Conservation (phyloP, 495 filamentous ascomycete species). For the Melanomma pulvis-pyrius region DNA sequence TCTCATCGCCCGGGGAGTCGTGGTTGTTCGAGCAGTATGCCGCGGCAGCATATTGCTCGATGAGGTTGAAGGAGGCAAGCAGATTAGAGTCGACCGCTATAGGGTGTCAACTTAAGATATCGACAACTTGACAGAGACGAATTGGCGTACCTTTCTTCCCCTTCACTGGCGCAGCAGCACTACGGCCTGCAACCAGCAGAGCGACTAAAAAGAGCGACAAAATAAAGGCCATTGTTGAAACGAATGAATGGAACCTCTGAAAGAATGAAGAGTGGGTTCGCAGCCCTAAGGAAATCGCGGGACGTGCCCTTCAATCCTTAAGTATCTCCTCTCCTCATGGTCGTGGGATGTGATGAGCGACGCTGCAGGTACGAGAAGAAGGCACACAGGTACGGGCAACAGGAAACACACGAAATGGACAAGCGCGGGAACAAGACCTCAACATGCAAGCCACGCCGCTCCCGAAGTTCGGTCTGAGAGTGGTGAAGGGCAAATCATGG, state of each 20-base stretch:
- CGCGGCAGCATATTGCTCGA: slow-evolving; percentile 62
- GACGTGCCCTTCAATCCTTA: not conserved
- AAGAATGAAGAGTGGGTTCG: not conserved
- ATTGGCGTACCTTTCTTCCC: slow-evolving; percentile 24
- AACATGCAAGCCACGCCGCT: not conserved
- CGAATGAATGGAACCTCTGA: not conserved
- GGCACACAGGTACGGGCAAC: not conserved
- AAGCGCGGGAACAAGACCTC: too few species aligned
- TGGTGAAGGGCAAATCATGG: slow-evolving; percentile 8
- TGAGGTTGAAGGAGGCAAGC: slow-evolving; percentile 26
- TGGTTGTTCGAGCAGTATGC: slow-evolving; percentile 65
- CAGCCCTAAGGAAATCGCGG: not conserved
- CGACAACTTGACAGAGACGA: not conserved
- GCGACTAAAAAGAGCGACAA: not conserved
- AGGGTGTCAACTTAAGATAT: not conserved
- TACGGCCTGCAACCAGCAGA: not conserved
- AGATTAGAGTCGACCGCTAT: slow-evolving; percentile 21
- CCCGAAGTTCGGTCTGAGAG: not conserved
- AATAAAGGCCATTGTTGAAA: slow-evolving; percentile 4
- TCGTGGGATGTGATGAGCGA: not conserved
- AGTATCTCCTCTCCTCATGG: not conserved
- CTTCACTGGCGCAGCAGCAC: slow-evolving; percentile 20
- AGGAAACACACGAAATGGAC: too few species aligned
- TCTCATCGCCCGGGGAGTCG: slow-evolving; percentile 49
- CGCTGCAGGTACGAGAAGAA: not conserved